Base-by-base conservation (phyloP, 2,329 filamentous ascomycete species). In the Monosporascus sp. region DNA sequence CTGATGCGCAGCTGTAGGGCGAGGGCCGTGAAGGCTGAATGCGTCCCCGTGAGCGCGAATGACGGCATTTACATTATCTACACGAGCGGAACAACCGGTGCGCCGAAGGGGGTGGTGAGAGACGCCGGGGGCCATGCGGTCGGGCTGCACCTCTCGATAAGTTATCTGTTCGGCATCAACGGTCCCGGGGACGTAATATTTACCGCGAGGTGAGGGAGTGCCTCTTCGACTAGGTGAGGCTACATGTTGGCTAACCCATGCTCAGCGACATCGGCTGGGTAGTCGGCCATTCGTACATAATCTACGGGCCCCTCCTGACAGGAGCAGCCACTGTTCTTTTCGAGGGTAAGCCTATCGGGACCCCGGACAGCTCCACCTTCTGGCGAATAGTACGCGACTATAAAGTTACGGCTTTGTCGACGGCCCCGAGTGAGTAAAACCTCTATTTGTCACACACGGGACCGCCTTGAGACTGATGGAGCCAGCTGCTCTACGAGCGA, bases 321-420 rank as follows among this genome's bases (percentile, higher is more conserved):
- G 92, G 92, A 5, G 91, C 92, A 2, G 86, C 91, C 1, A 96
- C 91, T 0, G 82, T 97, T 1, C 76, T 97, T 0, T 97, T 91
- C 68, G 92, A 97, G 72, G 93, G 92, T n/a, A 97, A 97, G 61
- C 92, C 92, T 0, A 78, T 96, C 14, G 91, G 91, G 5, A 96
- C 91, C 0, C 92, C 92, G 0, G 86, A 96, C 62, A 88, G 91
- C 1, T 87, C 89, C 6, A 87, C 88, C 0, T 94, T 97, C 68
- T 97, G 92, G 92, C 79, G 91, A 2, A 83, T 96, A 19, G 72
- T 95, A 4, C 86, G 91, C 59, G 88, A 95, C 63, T 87, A 97
- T 75, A 86, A 86, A 63, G 91, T 95, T 52, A 95, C 89, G 56
- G 81, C 84, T 6, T 77, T 96, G 62, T 96, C 89, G 67, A 96